Percentiles rank a stretch among this genome's conserved stretches.
phyloP scores from a whole-genome alignment of 371 early-diverging fungal genomes.

The Rhizomucor pusillus region DNA sequence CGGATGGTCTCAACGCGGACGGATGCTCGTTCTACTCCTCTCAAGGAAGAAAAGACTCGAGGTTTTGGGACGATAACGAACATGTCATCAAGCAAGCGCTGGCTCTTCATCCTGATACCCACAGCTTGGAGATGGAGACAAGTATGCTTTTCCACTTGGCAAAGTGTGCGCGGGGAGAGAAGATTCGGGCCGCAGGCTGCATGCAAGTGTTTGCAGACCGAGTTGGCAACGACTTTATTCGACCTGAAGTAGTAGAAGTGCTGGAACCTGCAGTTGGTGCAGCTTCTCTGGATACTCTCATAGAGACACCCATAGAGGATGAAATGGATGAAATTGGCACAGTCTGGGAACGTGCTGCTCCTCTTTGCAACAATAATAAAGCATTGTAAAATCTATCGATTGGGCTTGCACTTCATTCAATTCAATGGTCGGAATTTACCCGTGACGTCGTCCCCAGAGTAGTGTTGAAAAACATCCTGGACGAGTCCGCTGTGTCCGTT shows the following conservation, averaged over 20 bases:
- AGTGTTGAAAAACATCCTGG: no score
- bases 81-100: conserved; percentile 54
- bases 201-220: conserved; percentile 89
- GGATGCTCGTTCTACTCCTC: conserved; percentile 91
- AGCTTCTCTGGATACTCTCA: conserved; percentile 76
- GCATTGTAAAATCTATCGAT: no score
- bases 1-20: conserved; percentile 76
- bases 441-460: no score
- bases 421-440: no score
- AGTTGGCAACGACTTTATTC: conserved; percentile 67
- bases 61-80: conserved; percentile 81
- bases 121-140: conserved; percentile 92
- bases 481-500: no score
- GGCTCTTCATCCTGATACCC: conserved; percentile 54
- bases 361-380: no score
- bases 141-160: conserved; percentile 87
- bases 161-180: conserved; percentile 36
- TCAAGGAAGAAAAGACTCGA: conserved; percentile 79
- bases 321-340: conserved; percentile 54
- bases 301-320: conserved; percentile 41
- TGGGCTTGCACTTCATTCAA: no score
- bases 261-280: conserved; percentile 66
- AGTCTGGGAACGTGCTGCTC: conserved; percentile 55
- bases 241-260: conserved; percentile 56
- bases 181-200: conserved; percentile 77